Evolutionary conservation across 148 eudicot species (phyloP), one percentile per base, ranked within the genome.

Genomic region (Diospyros lotus): DNA sequence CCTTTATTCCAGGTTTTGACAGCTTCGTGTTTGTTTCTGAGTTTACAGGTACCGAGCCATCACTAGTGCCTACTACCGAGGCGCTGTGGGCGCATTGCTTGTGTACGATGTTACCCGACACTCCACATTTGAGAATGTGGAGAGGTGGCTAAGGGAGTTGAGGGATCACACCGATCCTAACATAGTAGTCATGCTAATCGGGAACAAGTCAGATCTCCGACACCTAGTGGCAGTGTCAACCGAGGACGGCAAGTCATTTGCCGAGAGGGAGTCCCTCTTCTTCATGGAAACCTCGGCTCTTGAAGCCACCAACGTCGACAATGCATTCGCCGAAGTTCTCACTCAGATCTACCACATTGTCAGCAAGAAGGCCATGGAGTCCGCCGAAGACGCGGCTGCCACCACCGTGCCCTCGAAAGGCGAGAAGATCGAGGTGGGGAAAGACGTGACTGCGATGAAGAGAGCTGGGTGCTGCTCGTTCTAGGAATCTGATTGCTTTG

Each of bases 201-300:
- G 52, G 4, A 48, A 48, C 52, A 48, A 48, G 8, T 48, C 52
- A 48, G 52, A 48, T 48, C 52, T 48, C 8, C 52, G 52, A 48
- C 52, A 48, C 52, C 52, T 48, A 4, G 52, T 48, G 1, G 52
- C 52, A 4, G 84, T 77, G 58, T 63, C 78, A 8, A 81, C 80
- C 4, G 84, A 81, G 42, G 84, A 77, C 67, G 84, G 80, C 17
- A 81, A 70, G 38, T 68, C 84, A 6, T 81, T 81, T 64, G 80
- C 80, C 2, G 84, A 81, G 65, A 73, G 58, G 9, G 84, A 81
- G 68, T 73, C 80, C 1, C 80, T 77, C 61, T 81, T 68, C 80
- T 81, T 77, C 75, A 81, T 81, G 84, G 84, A 81, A 58, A 81
- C 84, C 43, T 81, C 84, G 43, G 84, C 84, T 0, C 78, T 48